Conservation (phyloP, 192 early-diverging fungal species). For the Umbelopsis sp. region DNA sequence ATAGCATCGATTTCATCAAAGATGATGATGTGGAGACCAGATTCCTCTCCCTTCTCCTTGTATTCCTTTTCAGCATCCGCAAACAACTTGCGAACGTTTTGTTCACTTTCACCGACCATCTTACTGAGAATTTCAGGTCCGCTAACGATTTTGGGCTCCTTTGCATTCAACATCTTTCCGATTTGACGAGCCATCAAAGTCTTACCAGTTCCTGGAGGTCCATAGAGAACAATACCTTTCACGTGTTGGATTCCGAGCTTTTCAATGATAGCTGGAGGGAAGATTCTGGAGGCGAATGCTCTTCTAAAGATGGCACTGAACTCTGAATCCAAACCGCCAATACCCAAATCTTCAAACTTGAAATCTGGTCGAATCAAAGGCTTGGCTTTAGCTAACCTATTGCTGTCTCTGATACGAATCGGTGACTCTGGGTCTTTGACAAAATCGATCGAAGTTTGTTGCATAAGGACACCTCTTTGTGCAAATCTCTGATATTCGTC, state of each 20-base stretch:
- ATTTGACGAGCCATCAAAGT: constrained; percentile 98
- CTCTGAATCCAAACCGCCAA: constrained; percentile 95
- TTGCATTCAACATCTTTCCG: constrained; percentile 96
- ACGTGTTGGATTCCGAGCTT: constrained; percentile 98
- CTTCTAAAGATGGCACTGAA: constrained; percentile 94
- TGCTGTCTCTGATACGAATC: constrained; percentile 73
- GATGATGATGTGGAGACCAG: constrained; percentile 94
- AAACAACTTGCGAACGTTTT: constrained; percentile 97
- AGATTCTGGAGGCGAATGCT: constrained; percentile 97
- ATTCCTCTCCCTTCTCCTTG: constrained; percentile 89
- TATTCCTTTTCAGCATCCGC: constrained; percentile 94
- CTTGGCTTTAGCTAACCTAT: constrained; percentile 53
- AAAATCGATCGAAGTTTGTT: constrained; percentile 71
- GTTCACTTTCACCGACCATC: constrained; percentile 95
- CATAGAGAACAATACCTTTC: constrained; percentile 89
- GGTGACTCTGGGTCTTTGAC: constrained; percentile 70
- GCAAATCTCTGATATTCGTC: constrained; percentile 18
- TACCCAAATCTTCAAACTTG: constrained; percentile 97
- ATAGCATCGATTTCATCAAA: constrained; percentile 99
- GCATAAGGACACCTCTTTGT: constrained; percentile 73
- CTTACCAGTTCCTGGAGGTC: constrained; percentile 97
- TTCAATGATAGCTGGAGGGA: constrained; percentile 90
- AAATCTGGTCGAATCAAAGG: constrained; percentile 91
- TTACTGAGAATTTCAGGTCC: constrained; percentile 97
- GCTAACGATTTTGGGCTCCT: constrained; percentile 93